Evolutionary conservation across 2,329 filamentous ascomycete species (phyloP), one percentile per base, ranked within the genome.

Genomic region (Dactylellina sp.): DNA sequence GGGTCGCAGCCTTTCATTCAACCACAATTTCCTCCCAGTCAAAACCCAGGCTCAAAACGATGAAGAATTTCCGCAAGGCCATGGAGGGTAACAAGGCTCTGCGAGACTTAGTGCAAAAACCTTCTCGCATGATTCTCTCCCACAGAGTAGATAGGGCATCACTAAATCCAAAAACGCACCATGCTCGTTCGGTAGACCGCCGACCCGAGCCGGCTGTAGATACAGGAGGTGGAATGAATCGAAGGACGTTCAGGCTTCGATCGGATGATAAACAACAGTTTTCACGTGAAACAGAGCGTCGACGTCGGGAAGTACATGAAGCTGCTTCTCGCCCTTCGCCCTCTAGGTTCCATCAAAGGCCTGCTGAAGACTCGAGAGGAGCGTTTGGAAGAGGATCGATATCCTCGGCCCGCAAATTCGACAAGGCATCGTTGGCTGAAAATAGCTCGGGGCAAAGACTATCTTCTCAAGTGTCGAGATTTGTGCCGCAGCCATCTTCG

Each of bases 71-170:
- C 22, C 57, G 57, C 7, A 42, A 32, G 5, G 56, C 44, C 11
- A 40, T 61, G 40, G 40, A 60, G 25, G 25, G 42, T 2, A 50
- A 57, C 24, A 46, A 40, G 25, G 53, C 18, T 39, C 16, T 65
- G 12, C 20, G 22, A 25, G 52, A 52, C 5, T 37, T 60, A 5
- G 53, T 65, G 2, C 44, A 56, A 4, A 72, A 80, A 61, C 84
- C 86, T 37, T 86, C 86, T 44, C 85, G 86, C 56, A 87, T 88
- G 86, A 83, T 86, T 28, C 82, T 88, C 5, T 86, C 86, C 7
- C 83, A 87, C 76, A 82, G 81, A 49, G 86, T 88, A 22, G 82
- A 82, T 39, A 82, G 81, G 72, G 63, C 82, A 4, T 80, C 52
- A 39, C 24, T 50, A 40, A 24, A 79, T n/a, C 7, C 37, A 7